phyloP scores from a whole-genome alignment of 2,329 filamentous ascomycete genomes.

The Decorospora gaudefroyi region DNA sequence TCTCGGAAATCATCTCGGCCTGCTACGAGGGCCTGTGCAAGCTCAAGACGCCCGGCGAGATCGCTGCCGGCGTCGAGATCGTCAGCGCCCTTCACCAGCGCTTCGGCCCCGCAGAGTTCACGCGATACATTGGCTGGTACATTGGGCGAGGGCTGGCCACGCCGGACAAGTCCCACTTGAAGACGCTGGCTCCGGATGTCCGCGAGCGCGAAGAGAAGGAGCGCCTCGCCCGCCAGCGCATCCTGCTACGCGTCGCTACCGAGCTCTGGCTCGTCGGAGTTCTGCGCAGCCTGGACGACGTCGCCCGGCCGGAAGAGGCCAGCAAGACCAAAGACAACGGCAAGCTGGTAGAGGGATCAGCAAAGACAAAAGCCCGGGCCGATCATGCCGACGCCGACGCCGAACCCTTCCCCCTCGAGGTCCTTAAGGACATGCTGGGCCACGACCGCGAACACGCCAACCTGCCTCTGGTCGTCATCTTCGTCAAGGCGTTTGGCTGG shows the following conservation, averaged over 20 bases:
- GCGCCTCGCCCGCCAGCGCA: slow-evolving; percentile 79
- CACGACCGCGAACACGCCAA: slow-evolving; percentile 93
- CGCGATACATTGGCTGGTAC: slow-evolving; percentile 88
- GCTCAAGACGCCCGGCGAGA: slow-evolving; percentile 88
- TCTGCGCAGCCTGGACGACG: slow-evolving; percentile 76
- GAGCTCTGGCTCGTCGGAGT: slow-evolving; percentile 95
- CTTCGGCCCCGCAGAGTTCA: slow-evolving; percentile 89
- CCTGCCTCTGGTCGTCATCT: slow-evolving; percentile 86
- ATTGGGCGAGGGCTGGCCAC: slow-evolving; percentile 88
- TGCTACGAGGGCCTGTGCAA: slow-evolving; percentile 93
- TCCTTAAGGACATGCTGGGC: slow-evolving; percentile 93
- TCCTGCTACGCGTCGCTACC: slow-evolving; percentile 85
- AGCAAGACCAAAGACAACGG: slow-evolving; percentile 62
- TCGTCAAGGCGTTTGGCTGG: slow-evolving; percentile 96
- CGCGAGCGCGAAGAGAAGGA: slow-evolving; percentile 97
- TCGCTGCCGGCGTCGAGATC: slow-evolving; percentile 88
- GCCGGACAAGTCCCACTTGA: slow-evolving; percentile 82
- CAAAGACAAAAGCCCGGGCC: slow-evolving; percentile 65
- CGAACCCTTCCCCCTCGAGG: slow-evolving; percentile 94
- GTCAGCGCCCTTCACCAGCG: slow-evolving; percentile 94
- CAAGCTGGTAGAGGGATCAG: slow-evolving; percentile 59
- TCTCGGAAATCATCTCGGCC: slow-evolving; percentile 94
- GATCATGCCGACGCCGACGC: slow-evolving; percentile 75
- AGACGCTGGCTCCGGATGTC: slow-evolving; percentile 75
- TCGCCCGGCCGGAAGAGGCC: slow-evolving; percentile 67